Percentiles rank a stretch among this genome's conserved stretches.
Evolutionary conservation across 306 rosid species (phyloP).

Genomic region (Vigna unguiculata): DNA sequence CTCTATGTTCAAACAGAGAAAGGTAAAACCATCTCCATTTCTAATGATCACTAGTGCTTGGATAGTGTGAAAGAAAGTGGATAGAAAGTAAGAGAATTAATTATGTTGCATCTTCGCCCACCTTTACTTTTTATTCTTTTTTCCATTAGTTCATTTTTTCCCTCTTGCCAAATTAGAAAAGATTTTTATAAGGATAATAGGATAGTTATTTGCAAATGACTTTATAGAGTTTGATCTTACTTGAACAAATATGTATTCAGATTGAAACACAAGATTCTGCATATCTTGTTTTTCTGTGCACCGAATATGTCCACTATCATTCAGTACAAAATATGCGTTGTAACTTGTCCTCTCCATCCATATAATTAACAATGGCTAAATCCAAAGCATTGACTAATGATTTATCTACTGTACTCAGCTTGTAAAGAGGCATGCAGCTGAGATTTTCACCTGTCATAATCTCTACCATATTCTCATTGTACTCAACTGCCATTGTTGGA

Average conservation of each 20-base stretch:
- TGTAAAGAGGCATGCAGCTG: conserved; percentile 85
- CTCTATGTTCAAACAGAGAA: conserved; percentile 89
- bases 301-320: not conserved
- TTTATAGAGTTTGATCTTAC: conserved; percentile 1
- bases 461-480: conserved; percentile 77
- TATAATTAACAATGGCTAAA: no score
- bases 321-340: not conserved
- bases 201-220: not conserved
- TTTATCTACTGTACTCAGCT: conserved; percentile 63
- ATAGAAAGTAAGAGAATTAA: no score
- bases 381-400: no score
- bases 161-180: not conserved
- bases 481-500: conserved; percentile 86
- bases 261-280: not conserved
- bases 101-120: no score
- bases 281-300: not conserved
- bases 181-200: not conserved
- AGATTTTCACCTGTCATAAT: conserved; percentile 80
- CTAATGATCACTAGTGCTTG: not conserved
- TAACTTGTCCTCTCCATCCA: conserved; percentile 9
- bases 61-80: no score
- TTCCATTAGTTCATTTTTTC: not conserved
- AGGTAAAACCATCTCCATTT: conserved; percentile 52
- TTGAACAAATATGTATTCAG: conserved; percentile 2
- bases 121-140: no score